A percentile compares a stretch with the other conserved stretches of the same genome.
Evolutionary conservation across 768 basidiomycete species (phyloP).

Genomic region (Pisolithus marmoratus): DNA sequence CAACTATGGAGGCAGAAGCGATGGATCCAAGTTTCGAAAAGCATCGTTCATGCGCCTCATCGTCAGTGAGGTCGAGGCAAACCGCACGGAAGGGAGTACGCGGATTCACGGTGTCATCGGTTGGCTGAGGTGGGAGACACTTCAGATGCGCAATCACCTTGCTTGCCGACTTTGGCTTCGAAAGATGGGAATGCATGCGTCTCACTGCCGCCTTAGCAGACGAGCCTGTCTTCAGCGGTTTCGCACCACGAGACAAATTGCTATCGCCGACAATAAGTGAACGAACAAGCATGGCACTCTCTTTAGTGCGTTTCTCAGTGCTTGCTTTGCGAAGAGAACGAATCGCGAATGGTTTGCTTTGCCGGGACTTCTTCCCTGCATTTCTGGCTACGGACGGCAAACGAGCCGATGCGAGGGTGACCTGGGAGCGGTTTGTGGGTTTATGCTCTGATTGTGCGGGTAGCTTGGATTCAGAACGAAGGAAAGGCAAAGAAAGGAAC

Average conservation of each 20-base stretch:
- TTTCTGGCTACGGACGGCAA: slow-evolving; percentile 32
- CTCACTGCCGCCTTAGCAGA: slow-evolving; percentile 48
- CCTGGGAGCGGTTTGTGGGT: slow-evolving; percentile 1
- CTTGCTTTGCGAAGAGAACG: slow-evolving; percentile 27
- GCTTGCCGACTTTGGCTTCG: slow-evolving; percentile 61
- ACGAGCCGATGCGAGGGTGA: slow-evolving; percentile 11
- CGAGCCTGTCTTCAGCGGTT: slow-evolving; percentile 33
- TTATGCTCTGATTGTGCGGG: slow-evolving; percentile 27
- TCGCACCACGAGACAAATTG: slow-evolving; percentile 22
- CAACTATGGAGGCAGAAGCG: slow-evolving; percentile 44
- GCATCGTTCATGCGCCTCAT: slow-evolving; percentile 53
- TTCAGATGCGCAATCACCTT: slow-evolving; percentile 70
- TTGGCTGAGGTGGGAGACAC: slow-evolving; percentile 38
- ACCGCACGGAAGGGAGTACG: slow-evolving; percentile 69
- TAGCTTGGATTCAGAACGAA: slow-evolving; percentile 30
- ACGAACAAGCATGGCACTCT: slow-evolving; percentile 59
- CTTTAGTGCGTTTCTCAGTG: slow-evolving; percentile 56
- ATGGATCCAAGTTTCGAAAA: slow-evolving; percentile 50
- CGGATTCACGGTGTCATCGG: slow-evolving; percentile 6
- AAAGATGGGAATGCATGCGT: slow-evolving; percentile 64
- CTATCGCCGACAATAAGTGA: slow-evolving; percentile 61
- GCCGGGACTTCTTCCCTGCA: slow-evolving; percentile 35
- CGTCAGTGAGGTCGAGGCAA: slow-evolving; percentile 60
- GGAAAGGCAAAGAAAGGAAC: slow-evolving; percentile 40
- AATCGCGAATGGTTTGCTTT: slow-evolving; percentile 28